A percentile compares a stretch with the other conserved stretches of the same genome.
phyloP scores from a whole-genome alignment of 768 basidiomycete genomes.

The Trametes elegans region DNA sequence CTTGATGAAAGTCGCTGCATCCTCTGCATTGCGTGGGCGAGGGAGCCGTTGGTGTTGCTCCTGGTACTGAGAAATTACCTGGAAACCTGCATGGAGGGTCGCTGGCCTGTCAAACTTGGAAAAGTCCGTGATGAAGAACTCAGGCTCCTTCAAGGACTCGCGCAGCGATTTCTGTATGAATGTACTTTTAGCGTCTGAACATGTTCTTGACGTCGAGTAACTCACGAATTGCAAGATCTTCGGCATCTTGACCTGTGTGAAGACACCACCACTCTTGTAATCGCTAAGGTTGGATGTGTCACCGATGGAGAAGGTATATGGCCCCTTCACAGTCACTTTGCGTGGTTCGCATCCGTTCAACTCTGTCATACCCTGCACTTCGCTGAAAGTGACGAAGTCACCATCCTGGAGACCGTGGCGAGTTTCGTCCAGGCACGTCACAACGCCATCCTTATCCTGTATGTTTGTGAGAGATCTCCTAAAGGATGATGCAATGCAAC shows the following conservation, averaged over 20 bases:
- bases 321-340: constrained; percentile 91
- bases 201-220: constrained; percentile 15
- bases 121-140: constrained; percentile 93
- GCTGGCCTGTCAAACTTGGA: constrained; percentile 94
- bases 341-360: constrained; percentile 89
- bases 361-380: constrained; percentile 93
- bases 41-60: constrained; percentile 68
- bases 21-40: constrained; percentile 75
- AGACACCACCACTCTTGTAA: constrained; percentile 89
- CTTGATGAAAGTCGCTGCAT: constrained; percentile 69
- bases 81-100: constrained; percentile 91
- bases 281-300: constrained; percentile 76
- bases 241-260: constrained; percentile 99
- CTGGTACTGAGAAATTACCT: constrained; percentile 81
- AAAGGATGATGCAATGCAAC: neutral
- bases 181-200: neutral
- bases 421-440: constrained; percentile 95
- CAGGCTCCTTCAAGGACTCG: constrained; percentile 78
- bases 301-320: constrained; percentile 96
- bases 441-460: constrained; percentile 85
- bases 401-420: constrained; percentile 99
- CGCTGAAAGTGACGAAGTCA: constrained; percentile 94
- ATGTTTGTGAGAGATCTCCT: neutral
- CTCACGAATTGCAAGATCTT: constrained; percentile 92
- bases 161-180: constrained; percentile 80